Base-by-base conservation (phyloP, 768 basidiomycete genomes). In the Cytidiella melzeri region DNA sequence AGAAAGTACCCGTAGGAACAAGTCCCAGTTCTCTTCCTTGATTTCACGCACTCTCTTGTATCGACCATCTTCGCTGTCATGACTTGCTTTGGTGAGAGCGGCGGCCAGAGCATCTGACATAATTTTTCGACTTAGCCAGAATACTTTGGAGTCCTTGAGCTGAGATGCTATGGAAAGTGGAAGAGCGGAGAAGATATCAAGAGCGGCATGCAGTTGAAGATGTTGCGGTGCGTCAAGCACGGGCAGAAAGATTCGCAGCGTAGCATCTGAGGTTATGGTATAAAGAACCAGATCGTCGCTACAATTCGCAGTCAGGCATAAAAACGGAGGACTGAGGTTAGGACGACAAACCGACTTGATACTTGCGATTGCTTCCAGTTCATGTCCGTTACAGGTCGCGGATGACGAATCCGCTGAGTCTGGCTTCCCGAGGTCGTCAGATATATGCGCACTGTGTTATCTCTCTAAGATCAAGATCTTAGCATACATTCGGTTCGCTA, bases 141-240 rank as follows among this genome's bases (percentile, higher is more conserved):
- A 85, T 36, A 88, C 66, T 15, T 69, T 72, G 4, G 85, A 83
- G 36, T 58, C 48, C 15, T 42, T 28, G 21, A 50, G 27, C 41
- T 55, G 55, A 4, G 65, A 59, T 45, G 69, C 53, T 61, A 37
- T 66, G 57, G 51, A 71, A 49, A 28, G 71, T 65, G 48, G 76
- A 65, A 81, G 58, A 28, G 85, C 79, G n/a, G 81, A 79, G 56
- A 74, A 81, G 6, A 81, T 64, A 61, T 93, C 89, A 41, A 94
- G 62, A 2, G 87, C 76, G 5, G 84, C 79, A 60, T 92, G 91
- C 4, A 96, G 76, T 64, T 95, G 93, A 36, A 96, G 73, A 61
- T 81, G 77, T 54, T 83, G 80, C 11, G 92, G 91, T 13, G 83
- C 80, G 63, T 96, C 93, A 40, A 96, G 69, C 11, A 96, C 89